A percentile compares a stretch with the other conserved stretches of the same genome.
phyloP scores from a whole-genome alignment of 352 stramenopile species.

The Globisporangium uncinulatum region DNA sequence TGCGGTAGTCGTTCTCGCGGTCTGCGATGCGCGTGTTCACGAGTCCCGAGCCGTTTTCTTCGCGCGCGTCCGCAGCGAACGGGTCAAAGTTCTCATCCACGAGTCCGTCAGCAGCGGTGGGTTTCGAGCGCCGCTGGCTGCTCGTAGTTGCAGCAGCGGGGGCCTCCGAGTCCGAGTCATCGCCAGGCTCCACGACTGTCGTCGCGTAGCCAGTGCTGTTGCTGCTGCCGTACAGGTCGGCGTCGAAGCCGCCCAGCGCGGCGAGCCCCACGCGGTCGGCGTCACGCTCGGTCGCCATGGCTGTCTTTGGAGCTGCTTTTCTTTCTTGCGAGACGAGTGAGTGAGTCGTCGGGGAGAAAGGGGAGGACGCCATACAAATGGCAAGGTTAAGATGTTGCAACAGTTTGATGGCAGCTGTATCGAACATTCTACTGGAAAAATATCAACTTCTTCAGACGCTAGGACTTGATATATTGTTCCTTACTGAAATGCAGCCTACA shows the following conservation, averaged over 20 bases:
- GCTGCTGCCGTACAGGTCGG: slow-evolving; percentile 58
- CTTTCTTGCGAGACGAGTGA: too few species aligned
- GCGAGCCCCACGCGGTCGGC: slow-evolving; percentile 36
- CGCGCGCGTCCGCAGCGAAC: slow-evolving; percentile 67
- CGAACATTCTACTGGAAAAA: too few species aligned
- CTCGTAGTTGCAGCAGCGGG: too few species aligned
- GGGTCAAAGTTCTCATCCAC: slow-evolving; percentile 88
- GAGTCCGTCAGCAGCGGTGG: slow-evolving; percentile 24
- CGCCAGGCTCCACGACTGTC: slow-evolving; percentile 46
- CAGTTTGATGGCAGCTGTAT: too few species aligned
- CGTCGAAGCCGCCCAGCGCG: slow-evolving; percentile 66
- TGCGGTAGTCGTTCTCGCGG: slow-evolving; percentile 90
- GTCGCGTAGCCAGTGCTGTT: slow-evolving; percentile 41
- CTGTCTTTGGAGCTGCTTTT: too few species aligned
- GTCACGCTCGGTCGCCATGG: too few species aligned
- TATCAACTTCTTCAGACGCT: too few species aligned
- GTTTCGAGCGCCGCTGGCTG: neutral
- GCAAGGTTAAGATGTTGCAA: too few species aligned
- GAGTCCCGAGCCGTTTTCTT: slow-evolving; percentile 84
- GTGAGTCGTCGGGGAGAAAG: too few species aligned
- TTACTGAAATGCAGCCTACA: too few species aligned
- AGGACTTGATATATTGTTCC: too few species aligned
- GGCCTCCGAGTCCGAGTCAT: slow-evolving; percentile 9
- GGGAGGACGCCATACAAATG: too few species aligned
- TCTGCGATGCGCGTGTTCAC: slow-evolving; percentile 94